phyloP scores from a whole-genome alignment of 345 rosid species.

The Dipteronia dyeriana region DNA sequence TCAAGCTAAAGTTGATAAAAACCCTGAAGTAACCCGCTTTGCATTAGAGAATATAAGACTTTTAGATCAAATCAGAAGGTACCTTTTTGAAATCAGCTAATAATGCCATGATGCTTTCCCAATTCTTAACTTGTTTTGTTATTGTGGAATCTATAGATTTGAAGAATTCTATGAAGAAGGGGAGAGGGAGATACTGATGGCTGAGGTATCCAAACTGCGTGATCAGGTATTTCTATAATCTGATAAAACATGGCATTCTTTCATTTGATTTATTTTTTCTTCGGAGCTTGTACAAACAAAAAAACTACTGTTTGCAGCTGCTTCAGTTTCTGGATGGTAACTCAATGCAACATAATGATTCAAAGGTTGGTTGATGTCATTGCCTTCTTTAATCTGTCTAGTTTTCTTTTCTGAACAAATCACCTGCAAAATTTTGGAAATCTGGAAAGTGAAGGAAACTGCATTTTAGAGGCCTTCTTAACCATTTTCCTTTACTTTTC shows the following conservation, averaged over 20 bases:
- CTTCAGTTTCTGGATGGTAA: conserved; percentile 61
- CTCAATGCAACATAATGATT: conserved; percentile 40
- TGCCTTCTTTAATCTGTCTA: conserved; percentile 20
- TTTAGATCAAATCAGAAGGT: conserved; percentile 89
- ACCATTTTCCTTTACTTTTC: conserved; percentile 17
- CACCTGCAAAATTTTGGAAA: neutral
- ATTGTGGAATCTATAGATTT: conserved; percentile 52
- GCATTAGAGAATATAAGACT: conserved; percentile 95
- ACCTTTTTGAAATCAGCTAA: conserved; percentile 19
- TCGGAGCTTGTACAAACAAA: conserved; percentile 8
- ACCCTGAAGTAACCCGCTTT: conserved; percentile 95
- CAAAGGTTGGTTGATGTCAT: conserved; percentile 47
- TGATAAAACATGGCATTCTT: conserved; percentile 8
- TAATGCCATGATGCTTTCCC: neutral
- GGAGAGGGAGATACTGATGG: conserved; percentile 77
- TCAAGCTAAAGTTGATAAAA: conserved; percentile 82
- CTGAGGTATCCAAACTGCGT: conserved; percentile 67
- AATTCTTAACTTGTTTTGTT: conserved; percentile 13
- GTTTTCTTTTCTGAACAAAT: neutral
- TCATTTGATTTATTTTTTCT: conserved; percentile 15
- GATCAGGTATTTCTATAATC: conserved; percentile 61
- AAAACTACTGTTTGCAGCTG: conserved; percentile 42
- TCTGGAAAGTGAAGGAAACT: neutral
- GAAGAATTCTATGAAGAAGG: conserved; percentile 98
- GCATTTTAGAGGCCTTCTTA: neutral